A percentile compares a stretch with the other conserved stretches of the same genome.
Evolutionary conservation across 352 stramenopile species (phyloP).

Genomic region (Elongisporangium undulatum): DNA sequence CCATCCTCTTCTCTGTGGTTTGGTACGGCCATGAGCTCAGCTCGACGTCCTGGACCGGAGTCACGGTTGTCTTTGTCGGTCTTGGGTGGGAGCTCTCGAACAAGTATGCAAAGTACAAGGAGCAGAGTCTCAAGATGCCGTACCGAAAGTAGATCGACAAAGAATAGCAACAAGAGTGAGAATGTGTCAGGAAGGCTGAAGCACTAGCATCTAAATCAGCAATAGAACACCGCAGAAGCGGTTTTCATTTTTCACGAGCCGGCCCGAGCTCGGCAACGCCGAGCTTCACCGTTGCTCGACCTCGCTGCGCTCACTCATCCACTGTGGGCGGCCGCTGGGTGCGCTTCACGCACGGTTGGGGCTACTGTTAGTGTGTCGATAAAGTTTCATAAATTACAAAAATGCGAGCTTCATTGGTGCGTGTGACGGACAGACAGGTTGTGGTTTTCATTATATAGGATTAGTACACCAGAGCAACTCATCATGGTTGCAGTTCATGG

Average conservation of each 20-base stretch:
- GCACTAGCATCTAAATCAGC: neutral
- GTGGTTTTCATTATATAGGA: too few relatives aligned
- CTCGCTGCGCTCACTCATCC: too few relatives aligned
- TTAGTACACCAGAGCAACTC: neutral
- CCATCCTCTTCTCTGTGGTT: slow-evolving; percentile 97
- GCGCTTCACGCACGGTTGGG: too few relatives aligned
- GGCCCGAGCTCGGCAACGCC: too few relatives aligned
- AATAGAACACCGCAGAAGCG: neutral
- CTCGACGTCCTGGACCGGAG: slow-evolving; percentile 88
- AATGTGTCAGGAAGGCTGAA: slow-evolving; percentile 4
- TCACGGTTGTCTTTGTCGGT: slow-evolving; percentile 90
- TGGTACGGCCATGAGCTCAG: slow-evolving; percentile 94
- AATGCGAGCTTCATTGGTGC: too few relatives aligned
- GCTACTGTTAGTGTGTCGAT: too few relatives aligned
- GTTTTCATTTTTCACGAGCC: neutral
- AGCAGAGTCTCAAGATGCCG: slow-evolving; percentile 37
- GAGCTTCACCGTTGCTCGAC: too few relatives aligned
- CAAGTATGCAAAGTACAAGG: slow-evolving; percentile 86
- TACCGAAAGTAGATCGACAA: slow-evolving; percentile 4
- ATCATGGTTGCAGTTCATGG: neutral
- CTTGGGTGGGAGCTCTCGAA: slow-evolving; percentile 79
- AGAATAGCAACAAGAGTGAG: slow-evolving; percentile 1
- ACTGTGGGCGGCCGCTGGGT: too few relatives aligned
- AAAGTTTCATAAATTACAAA: too few relatives aligned
- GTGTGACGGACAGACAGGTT: too few relatives aligned